A percentile compares a stretch with the other conserved stretches of the same genome.
These are phyloP conservation scores for Leccinum olivaceoglutinosum DNA, from an alignment of 1,284 basidiomycete species.

Conservation along the genomic window DNA sequence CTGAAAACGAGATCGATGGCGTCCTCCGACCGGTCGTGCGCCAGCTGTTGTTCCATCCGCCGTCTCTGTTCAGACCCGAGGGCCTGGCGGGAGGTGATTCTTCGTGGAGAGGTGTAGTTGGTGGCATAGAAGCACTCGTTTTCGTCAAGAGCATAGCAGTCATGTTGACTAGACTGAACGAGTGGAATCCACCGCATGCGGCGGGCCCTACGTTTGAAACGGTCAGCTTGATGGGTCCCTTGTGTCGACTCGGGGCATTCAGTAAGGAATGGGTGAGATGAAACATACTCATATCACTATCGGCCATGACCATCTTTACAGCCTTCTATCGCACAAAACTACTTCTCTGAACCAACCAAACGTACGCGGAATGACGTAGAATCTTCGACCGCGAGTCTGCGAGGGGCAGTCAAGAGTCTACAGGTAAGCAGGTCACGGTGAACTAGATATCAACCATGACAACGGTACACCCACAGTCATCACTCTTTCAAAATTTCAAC, in stretches of 20 bases:
- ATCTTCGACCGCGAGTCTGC: constrained; percentile 77
- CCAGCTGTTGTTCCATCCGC: constrained; percentile 50
- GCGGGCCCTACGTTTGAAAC: constrained; percentile 61
- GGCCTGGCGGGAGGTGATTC: constrained; percentile 66
- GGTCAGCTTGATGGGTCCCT: constrained; percentile 69
- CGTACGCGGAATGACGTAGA: constrained; percentile 73
- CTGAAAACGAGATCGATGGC: constrained; percentile 50
- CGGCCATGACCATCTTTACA: constrained; percentile 30
- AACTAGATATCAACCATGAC: constrained; percentile 3
- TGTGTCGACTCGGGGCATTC: constrained; percentile 81
- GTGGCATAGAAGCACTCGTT: constrained; percentile 77
- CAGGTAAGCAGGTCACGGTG: constrained; percentile 46
- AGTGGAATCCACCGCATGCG: constrained; percentile 63
- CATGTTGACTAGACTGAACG: constrained; percentile 67
- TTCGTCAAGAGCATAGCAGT: constrained; percentile 81
- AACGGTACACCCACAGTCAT: constrained; percentile 39
- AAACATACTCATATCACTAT: constrained; percentile 10
- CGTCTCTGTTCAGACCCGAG: constrained; percentile 55
- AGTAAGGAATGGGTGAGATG: constrained; percentile 78
- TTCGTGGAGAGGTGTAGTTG: constrained; percentile 83
- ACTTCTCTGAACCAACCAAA: constrained; percentile 83
- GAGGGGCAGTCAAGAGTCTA: constrained; percentile 74
- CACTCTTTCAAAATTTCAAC: constrained; percentile 81
- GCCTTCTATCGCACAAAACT: constrained; percentile 73
- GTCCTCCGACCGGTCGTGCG: constrained; percentile 57